These are phyloP conservation scores for Ophiocordyceps unilateralis DNA, from an alignment of 2,329 filamentous ascomycete species.

Conservation along the genomic window DNA sequence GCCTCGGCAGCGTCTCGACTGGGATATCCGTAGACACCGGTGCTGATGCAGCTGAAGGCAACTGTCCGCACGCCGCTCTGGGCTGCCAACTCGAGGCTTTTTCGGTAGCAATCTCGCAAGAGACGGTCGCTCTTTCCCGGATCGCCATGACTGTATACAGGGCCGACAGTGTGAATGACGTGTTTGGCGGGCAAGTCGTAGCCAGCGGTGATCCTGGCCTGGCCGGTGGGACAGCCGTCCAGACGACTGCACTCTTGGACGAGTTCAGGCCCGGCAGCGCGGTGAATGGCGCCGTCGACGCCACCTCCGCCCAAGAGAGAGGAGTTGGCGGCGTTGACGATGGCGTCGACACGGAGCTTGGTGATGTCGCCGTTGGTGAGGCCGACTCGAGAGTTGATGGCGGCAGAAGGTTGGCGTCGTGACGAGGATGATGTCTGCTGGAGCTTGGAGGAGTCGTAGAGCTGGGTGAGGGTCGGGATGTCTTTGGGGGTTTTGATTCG, in stretches of 20 bases:
- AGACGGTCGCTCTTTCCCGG: constrained; percentile 26
- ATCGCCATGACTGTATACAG: constrained; percentile 40
- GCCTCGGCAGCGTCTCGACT: constrained; percentile 52
- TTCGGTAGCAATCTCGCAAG: constrained; percentile 48
- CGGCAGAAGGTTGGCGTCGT: constrained; percentile 23
- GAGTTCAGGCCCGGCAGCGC: constrained; percentile 56
- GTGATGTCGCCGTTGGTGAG: constrained; percentile 70
- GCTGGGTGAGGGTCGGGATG: constrained; percentile 44
- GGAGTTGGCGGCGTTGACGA: constrained; percentile 84
- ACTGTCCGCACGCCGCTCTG: constrained; percentile 49
- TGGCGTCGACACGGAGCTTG: constrained; percentile 56
- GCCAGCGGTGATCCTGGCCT: constrained; percentile 66
- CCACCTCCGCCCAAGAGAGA: constrained; percentile 74
- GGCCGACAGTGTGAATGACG: constrained; percentile 84
- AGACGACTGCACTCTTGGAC: constrained; percentile 54
- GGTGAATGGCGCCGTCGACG: constrained; percentile 76
- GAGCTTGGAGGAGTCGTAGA: constrained; percentile 38
- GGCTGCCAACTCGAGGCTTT: constrained; percentile 55
- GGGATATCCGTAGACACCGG: constrained; percentile 81
- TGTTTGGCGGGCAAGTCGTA: constrained; percentile 60
- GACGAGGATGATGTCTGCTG: constrained; percentile 3
- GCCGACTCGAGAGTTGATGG: constrained; percentile 53
- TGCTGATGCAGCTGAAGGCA: constrained; percentile 74
- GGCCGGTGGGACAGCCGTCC: constrained; percentile 56
- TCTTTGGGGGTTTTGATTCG: constrained; percentile 24